Conservation (phyloP, 2,329 filamentous ascomycete species). For the Colletotrichum melonis region DNA sequence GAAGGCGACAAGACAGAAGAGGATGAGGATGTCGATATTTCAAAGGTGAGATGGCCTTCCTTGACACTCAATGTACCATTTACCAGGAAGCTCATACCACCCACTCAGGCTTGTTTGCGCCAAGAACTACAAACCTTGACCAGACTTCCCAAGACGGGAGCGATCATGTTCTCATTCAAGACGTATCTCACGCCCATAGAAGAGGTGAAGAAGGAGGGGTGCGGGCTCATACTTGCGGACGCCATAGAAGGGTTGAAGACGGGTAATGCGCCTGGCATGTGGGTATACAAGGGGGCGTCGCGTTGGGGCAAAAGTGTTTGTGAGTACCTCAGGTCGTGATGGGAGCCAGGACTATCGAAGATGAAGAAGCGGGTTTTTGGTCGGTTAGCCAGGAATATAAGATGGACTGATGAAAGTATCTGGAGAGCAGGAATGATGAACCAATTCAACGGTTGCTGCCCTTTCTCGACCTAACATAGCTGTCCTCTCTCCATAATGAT, state of each 20-base stretch:
- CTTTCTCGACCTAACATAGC: too few species aligned
- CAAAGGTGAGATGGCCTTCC: conserved; percentile 42
- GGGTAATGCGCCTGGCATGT: conserved; percentile 66
- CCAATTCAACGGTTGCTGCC: not conserved
- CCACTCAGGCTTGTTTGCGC: conserved; percentile 50
- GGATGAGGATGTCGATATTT: conserved; percentile 51
- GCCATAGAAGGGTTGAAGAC: conserved; percentile 62
- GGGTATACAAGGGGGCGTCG: conserved; percentile 61
- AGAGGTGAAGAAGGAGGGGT: conserved; percentile 61
- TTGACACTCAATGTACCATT: too few species aligned
- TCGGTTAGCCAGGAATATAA: too few species aligned
- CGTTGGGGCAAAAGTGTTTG: conserved; percentile 60
- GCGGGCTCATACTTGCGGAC: conserved; percentile 58
- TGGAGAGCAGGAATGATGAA: not conserved
- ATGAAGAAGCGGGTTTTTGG: not conserved
- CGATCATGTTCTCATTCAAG: conserved; percentile 67
- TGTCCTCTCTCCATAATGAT: not conserved
- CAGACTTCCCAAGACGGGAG: conserved; percentile 57
- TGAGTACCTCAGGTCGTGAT: conserved; percentile 54
- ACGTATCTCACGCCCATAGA: conserved; percentile 62
- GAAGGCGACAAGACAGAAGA: conserved; percentile 46
- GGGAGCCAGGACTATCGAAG: not conserved
- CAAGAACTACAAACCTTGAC: conserved; percentile 63
- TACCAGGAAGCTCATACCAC: not conserved
- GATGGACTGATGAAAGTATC: too few species aligned